phyloP scores from a whole-genome alignment of 768 basidiomycete species.

The Suillus cothurnatus region DNA sequence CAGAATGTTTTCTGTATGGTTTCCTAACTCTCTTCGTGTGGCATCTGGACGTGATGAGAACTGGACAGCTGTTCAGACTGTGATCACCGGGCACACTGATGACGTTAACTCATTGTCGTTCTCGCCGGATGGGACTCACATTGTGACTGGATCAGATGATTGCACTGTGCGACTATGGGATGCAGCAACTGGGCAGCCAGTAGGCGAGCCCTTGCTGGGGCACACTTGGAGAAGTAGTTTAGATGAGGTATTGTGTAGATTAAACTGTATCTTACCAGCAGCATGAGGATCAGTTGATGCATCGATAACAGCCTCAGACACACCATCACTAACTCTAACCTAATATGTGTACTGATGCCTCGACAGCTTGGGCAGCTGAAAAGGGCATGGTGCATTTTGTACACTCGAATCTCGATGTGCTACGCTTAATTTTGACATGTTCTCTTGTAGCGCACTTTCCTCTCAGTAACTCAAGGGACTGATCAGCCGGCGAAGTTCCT shows the following conservation, averaged over 20 bases:
- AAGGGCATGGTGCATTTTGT: constrained; percentile 71
- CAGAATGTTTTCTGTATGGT: too few species aligned
- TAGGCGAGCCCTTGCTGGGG: too few species aligned
- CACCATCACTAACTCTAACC: constrained; percentile 58
- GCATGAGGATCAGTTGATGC: constrained; percentile 72
- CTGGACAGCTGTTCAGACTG: too few species aligned
- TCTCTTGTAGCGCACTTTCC: constrained; percentile 65
- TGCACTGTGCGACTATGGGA: too few species aligned
- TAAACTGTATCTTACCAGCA: constrained; percentile 49
- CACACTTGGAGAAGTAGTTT: constrained; percentile 37
- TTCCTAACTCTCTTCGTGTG: too few species aligned
- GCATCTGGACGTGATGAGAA: too few species aligned
- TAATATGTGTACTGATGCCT: constrained; percentile 8
- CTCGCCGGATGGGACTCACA: too few species aligned
- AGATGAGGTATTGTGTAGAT: not conserved
- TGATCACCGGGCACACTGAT: too few species aligned
- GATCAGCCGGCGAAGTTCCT: constrained; percentile 85
- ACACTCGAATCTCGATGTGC: not conserved
- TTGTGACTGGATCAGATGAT: too few species aligned
- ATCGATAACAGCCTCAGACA: constrained; percentile 66
- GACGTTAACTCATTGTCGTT: too few species aligned
- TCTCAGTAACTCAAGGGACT: constrained; percentile 38
- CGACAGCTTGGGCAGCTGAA: constrained; percentile 74
- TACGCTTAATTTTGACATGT: not conserved
- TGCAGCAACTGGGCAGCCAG: too few species aligned